Evolutionary conservation across 768 basidiomycete genomes (phyloP).

Genomic region (Pisolithus orientalis): DNA sequence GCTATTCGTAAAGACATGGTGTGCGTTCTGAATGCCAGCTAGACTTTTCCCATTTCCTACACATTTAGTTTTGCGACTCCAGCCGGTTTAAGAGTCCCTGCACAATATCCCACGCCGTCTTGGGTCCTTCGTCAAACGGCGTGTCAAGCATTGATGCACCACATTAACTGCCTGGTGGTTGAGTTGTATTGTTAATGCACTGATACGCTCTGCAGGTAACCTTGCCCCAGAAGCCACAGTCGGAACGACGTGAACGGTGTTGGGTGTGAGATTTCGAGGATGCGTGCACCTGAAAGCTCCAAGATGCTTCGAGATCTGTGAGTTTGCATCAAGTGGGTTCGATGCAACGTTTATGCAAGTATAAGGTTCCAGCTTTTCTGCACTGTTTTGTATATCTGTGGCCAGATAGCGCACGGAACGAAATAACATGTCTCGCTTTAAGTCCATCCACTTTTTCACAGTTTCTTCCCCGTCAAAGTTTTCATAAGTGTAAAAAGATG

Average conservation of each 20-base stretch:
- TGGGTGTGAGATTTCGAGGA: background rate
- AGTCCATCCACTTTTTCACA: background rate
- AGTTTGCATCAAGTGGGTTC: background rate
- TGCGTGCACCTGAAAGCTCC: background rate
- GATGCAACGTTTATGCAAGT: background rate
- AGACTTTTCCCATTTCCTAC: too few species aligned
- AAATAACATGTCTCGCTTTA: background rate
- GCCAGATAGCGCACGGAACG: background rate
- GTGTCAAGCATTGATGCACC: background rate
- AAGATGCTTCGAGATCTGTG: background rate
- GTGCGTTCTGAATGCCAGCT: too few species aligned
- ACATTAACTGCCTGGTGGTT: background rate
- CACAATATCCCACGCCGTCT: background rate
- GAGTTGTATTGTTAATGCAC: background rate
- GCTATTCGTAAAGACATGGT: too few species aligned
- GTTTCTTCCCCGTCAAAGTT: background rate
- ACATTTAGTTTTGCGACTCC: background rate
- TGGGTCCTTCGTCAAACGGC: background rate
- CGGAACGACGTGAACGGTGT: background rate
- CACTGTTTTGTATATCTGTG: background rate
- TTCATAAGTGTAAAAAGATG: background rate
- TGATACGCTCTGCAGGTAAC: background rate
- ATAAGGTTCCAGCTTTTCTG: background rate
- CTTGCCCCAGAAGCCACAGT: background rate
- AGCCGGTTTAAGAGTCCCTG: background rate